Evolutionary conservation across 164 flowering plant species (phyloP), one percentile per base, ranked within the genome.

Genomic region (Dillenia turbinata): DNA sequence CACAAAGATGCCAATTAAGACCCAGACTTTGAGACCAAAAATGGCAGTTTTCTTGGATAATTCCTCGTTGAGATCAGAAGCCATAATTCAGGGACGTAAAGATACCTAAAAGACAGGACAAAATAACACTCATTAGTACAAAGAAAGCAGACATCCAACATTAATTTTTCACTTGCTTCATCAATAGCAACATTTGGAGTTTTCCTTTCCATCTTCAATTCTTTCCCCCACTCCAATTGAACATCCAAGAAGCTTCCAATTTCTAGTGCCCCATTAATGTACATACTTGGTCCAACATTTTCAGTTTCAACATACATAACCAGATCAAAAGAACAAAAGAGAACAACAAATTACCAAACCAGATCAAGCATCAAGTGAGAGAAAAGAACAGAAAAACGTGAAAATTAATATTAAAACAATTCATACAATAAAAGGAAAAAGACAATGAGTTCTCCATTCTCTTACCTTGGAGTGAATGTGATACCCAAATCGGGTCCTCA

Each of bases 1-100:
- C 4, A 85, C 85, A 44, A 67, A 57, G 52, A 87, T 78, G 6
- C 84, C 86, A 50, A 83, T 80, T 50, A 85, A 56, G 66, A 81
- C 85, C 92, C 92, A 87, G 19, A 83, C 83, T 72, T 85, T 80
- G 47, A 90, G 73, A 61, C 88, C 77, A 62, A 89, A 69, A 8
- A 80, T 57, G 47, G 52, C 54, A 50, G 84, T 78, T 65, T 77
- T 84, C 72, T 80, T 81, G 15, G 87, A 77, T 66, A 88, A 67
- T 48, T 65, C 82, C 2, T 57, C 57, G 61, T 75, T 79, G 17
- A 86, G 90, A 66, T 71, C 72, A 15, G 83, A 76, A 3, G 80
- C 80, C 93, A 85, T 85, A 61, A 68, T 56, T 57, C 49, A 15
- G 40, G 3, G 11, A 19, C 16, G 26, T 47, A 57, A 49, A 57